These are phyloP conservation scores for Plantago major DNA, from an alignment of 257 asterid genomes.

Conservation along the genomic window DNA sequence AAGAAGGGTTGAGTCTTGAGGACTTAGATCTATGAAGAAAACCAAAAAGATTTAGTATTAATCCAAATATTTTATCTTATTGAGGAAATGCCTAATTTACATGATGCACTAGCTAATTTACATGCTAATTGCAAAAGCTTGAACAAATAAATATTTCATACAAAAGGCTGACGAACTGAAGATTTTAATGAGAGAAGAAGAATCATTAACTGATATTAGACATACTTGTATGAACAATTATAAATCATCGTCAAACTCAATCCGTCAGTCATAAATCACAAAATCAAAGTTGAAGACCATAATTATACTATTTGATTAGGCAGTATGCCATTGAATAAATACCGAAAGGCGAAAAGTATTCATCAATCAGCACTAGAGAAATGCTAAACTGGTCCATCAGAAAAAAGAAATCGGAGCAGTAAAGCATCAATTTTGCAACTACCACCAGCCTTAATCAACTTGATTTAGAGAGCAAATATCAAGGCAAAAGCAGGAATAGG, in stretches of 20 bases:
- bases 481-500: too few species aligned
- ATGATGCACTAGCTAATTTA: not conserved
- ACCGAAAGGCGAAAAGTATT: too few species aligned
- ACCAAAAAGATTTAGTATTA: not conserved
- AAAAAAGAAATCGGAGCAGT: not conserved
- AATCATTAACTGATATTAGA: not conserved
- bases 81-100: not conserved
- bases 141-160: too few species aligned
- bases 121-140: not conserved
- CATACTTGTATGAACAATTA: not conserved
- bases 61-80: not conserved
- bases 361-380: not conserved
- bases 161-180: too few species aligned
- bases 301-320: slow-evolving; percentile 7
- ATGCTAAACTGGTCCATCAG: not conserved
- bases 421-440: not conserved
- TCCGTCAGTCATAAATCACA: too few species aligned
- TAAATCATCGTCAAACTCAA: not conserved
- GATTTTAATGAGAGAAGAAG: not conserved
- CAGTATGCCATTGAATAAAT: not conserved
- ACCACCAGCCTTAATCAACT: not conserved
- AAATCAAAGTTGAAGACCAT: not conserved
- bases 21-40: slow-evolving; percentile 67
- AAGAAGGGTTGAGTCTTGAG: slow-evolving; percentile 84
- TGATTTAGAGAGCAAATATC: too few species aligned